Base-by-base conservation (phyloP, 1,139 yeast genomes). In the Diutina mesorugosa region DNA sequence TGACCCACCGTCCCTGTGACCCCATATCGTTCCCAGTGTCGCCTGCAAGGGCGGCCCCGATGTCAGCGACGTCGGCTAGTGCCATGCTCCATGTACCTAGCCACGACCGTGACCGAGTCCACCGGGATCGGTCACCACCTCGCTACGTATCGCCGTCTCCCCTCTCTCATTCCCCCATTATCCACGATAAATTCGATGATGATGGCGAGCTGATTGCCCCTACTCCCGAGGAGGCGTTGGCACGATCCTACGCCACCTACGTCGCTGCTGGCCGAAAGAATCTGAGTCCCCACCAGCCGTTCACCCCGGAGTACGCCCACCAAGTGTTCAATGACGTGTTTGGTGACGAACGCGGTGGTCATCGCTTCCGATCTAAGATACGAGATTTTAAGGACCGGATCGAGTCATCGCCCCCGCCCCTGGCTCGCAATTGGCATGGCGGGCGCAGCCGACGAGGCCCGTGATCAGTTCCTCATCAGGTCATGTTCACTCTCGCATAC, bases 261-360 rank as follows among this genome's bases (percentile, higher is more conserved):
- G 21, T 45, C 6, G 8, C 47, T 6, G 28, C 26, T 16, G 47
- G 26, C 21, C 26, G 47, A 5, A 12, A 6, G 9, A 16, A 6
- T 16, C 47, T n/a, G 26, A 16, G 26, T 18, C 47, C 26, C 8
- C 47, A 18, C 8, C 47, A 9, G 3, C 18, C 12, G 16, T 45
- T 16, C 16, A n/a, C 53, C 8, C 53, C 28, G 7, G 28, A 16
- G 6, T 50, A 50, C 35, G 53, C 53, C 28, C 8, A 50, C 12
- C 21, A 32, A n/a, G 53, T 50, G 21, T 50, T 50, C 16, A 50
- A 50, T 4, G 53, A 50, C 14, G 53, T 50, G 45, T 50, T 50
- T 32, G 32, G 18, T 10, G 29, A 18, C 9, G 45, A 30, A 7
- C 41, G 41, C 41, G 47, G 47, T n/a, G 18, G 26, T 18, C 47